Evolutionary conservation across 345 rosid species (phyloP).

Genomic region (Corchorus olitorius): DNA sequence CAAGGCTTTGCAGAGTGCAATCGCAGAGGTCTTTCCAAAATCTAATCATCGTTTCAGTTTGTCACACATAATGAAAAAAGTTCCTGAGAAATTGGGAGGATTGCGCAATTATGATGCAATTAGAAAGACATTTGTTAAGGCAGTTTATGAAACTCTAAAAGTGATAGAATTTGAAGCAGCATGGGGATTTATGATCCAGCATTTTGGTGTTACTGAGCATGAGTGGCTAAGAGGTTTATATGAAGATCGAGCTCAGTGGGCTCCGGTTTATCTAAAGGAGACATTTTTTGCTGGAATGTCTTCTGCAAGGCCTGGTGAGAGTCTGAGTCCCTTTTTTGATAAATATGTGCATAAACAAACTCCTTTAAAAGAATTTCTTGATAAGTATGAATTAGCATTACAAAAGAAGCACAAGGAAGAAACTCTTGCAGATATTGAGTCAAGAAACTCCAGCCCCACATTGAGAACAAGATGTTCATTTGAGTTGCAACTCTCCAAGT

Average conservation of each 20-base stretch:
- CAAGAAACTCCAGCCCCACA: conserved; percentile 47
- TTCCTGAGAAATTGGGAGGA: conserved; percentile 61
- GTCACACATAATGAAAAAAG: conserved; percentile 49
- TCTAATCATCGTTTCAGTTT: conserved; percentile 52
- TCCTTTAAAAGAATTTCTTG: conserved; percentile 87
- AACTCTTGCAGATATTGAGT: conserved; percentile 57
- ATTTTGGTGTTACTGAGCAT: conserved; percentile 52
- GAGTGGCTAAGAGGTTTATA: conserved; percentile 71
- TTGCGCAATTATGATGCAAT: conserved; percentile 53
- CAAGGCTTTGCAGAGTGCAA: conserved; percentile 57
- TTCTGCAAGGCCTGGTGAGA: conserved; percentile 55
- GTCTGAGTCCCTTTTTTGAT: conserved; percentile 55
- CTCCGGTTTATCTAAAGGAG: conserved; percentile 80
- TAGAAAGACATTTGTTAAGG: conserved; percentile 49
- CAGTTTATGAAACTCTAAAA: conserved; percentile 56
- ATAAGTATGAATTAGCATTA: conserved; percentile 71
- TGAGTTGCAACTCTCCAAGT: conserved; percentile 78
- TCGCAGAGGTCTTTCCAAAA: conserved; percentile 60
- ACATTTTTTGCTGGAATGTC: conserved; percentile 66
- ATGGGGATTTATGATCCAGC: conserved; percentile 71
- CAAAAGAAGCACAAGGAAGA: conserved; percentile 80
- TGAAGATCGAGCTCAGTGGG: conserved; percentile 79
- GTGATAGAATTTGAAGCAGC: conserved; percentile 71
- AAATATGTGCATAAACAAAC: conserved; percentile 75
- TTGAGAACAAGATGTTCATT: conserved; percentile 71